Evolutionary conservation across 2,329 filamentous ascomycete species (phyloP), one percentile per base, ranked within the genome.

Genomic region (Trichoderma polysporum): DNA sequence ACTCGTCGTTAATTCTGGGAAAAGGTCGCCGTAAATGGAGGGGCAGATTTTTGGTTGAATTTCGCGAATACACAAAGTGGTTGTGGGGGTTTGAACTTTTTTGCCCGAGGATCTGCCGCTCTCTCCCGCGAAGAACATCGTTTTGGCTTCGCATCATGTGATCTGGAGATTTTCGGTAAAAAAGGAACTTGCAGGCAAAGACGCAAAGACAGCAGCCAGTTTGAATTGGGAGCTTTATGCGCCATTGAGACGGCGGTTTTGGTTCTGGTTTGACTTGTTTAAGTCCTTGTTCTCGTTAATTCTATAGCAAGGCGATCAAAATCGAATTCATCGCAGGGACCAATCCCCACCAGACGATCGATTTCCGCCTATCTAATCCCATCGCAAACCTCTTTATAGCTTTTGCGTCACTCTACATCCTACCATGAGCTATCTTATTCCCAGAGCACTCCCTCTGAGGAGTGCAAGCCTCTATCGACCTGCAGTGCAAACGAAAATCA

Each of bases 1-100:
- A 35, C 29, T 64, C 61, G 56, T 53, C 49, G 64, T 25, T 50
- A 35, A 53, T 37, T 35, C 47, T 53, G 61, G 39, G 47, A 73
- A 73, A 72, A 71, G 72, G 71, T 76, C 73, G 73, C 71, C 73
- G 54, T 69, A 66, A 72, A 77, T 78, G 76, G 78, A 79, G 78
- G 78, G 76, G 78, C 77, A 79, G 74, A 76, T 78, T 79, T 79
- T 78, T 77, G 77, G 75, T 73, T 73, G n/a, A 78, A 78, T 79
- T 80, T 80, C 76, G 72, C 74, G 73, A 78, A 77, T 75, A 73
- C 74, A 74, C 75, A 72, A 73, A 73, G 72, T 77, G 76, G 70
- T 45, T 79, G 76, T 78, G 76, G 75, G 70, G 73, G 74, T 12
- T 73, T 74, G 59, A 66, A 15, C 65, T 66, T 66, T 65, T 66